A percentile compares a stretch with the other conserved stretches of the same genome.
Evolutionary conservation across 2,329 filamentous ascomycete species (phyloP).

Genomic region (Colletotrichum magnum): DNA sequence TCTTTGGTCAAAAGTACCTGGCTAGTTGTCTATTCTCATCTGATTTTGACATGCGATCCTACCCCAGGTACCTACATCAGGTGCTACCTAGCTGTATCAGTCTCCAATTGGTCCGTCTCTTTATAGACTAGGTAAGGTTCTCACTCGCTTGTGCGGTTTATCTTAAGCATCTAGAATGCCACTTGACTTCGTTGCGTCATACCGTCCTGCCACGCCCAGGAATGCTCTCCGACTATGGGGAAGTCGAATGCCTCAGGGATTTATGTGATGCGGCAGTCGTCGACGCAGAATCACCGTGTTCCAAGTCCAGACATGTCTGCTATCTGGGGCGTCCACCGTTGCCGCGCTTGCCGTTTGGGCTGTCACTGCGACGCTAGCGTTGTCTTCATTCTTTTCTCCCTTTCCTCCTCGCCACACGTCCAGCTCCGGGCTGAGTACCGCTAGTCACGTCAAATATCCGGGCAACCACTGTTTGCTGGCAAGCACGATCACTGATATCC

Average conservation of each 20-base stretch:
- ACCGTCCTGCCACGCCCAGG: not conserved
- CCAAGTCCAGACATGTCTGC: not conserved
- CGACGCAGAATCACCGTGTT: slow-evolving; percentile 2
- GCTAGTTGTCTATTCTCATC: not conserved
- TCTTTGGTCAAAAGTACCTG: not conserved
- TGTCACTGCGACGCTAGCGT: slow-evolving; percentile 24
- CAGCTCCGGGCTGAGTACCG: not conserved
- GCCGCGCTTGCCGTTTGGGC: slow-evolving; percentile 13
- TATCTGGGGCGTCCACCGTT: slow-evolving; percentile 2
- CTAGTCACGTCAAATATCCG: not conserved
- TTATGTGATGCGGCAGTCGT: not conserved
- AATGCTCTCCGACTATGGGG: no score
- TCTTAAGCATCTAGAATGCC: not conserved
- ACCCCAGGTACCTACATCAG: slow-evolving; percentile 10
- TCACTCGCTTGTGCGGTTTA: not conserved
- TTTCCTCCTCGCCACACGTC: slow-evolving; percentile 26
- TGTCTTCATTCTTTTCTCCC: slow-evolving; percentile 27
- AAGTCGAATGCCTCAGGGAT: not conserved
- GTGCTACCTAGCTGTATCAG: not conserved
- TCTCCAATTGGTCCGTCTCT: not conserved
- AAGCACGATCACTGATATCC: not conserved
- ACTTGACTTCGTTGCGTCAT: slow-evolving; percentile 7
- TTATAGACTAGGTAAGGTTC: not conserved
- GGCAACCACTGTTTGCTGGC: not conserved
- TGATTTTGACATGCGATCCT: not conserved